Percentiles rank a stretch among this genome's conserved stretches.
phyloP scores from a whole-genome alignment of 495 filamentous ascomycete species.

The Poronia punctata region DNA sequence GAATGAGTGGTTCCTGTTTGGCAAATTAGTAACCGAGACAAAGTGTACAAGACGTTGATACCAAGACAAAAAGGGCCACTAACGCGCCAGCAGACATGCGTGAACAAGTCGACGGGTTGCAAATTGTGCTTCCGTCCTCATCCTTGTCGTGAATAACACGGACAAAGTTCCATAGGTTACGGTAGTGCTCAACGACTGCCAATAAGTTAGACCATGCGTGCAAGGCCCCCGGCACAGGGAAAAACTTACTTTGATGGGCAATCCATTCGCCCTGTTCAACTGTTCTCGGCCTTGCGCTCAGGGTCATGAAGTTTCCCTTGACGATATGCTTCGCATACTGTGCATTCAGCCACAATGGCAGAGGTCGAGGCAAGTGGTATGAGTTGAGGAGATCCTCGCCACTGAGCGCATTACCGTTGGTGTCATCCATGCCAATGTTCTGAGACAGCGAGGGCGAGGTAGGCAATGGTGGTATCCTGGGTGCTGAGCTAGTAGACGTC shows the following conservation, averaged over 20 bases:
- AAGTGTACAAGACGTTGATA: not conserved
- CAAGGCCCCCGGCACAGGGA: too few relatives aligned
- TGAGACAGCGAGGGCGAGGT: conserved; percentile 52
- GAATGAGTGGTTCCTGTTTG: conserved; percentile 68
- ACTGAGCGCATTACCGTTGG: conserved; percentile 32
- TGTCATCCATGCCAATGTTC: conserved; percentile 44
- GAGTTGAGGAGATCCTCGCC: conserved; percentile 43
- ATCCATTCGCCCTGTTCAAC: conserved; percentile 91
- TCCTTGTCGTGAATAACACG: conserved; percentile 75
- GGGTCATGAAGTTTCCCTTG: conserved; percentile 92
- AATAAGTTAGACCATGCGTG: conserved; percentile 19
- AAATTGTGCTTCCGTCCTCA: conserved; percentile 63
- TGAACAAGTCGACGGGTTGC: conserved; percentile 75
- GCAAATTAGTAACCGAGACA: conserved; percentile 9
- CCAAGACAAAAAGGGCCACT: conserved; percentile 28
- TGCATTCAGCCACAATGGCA: conserved; percentile 62
- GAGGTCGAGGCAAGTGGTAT: conserved; percentile 44
- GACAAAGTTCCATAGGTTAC: conserved; percentile 76
- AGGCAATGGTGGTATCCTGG: conserved; percentile 49
- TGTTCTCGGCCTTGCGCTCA: conserved; percentile 81
- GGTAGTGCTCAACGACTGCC: conserved; percentile 83
- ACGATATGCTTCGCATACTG: conserved; percentile 80
- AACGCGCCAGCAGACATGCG: conserved; percentile 89
- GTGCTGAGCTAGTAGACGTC: conserved; percentile 41
- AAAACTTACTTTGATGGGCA: conserved; percentile 75